Conservation (phyloP, 352 stramenopile species). For the Phytopythium delawarense region DNA sequence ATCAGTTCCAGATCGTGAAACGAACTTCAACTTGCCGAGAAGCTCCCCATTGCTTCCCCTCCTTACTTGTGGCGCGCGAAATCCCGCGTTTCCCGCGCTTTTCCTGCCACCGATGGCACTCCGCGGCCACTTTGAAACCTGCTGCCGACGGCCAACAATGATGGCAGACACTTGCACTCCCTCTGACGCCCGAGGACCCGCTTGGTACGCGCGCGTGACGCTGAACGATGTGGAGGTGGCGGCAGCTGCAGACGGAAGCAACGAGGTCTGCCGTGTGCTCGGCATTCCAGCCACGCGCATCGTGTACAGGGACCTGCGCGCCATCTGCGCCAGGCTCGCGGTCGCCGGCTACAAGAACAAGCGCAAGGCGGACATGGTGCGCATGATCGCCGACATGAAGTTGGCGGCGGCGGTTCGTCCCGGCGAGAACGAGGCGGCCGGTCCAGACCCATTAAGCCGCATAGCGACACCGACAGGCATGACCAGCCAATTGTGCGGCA, state of each 20-base stretch:
- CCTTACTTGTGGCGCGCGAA: neutral
- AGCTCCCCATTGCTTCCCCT: no score
- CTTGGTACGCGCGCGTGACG: neutral
- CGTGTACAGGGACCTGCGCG: slow-evolving; percentile 2
- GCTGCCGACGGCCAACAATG: neutral
- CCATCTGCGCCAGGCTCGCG: slow-evolving; percentile 2
- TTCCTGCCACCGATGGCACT: neutral
- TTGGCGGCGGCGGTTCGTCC: neutral
- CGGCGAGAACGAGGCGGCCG: neutral
- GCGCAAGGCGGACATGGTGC: slow-evolving; percentile 4
- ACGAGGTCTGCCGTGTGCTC: neutral
- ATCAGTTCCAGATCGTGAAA: neutral
- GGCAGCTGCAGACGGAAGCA: neutral
- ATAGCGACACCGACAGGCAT: neutral
- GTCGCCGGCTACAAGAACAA: slow-evolving; percentile 2
- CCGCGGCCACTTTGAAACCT: neutral
- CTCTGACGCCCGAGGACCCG: neutral
- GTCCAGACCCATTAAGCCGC: neutral
- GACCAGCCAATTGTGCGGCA: neutral
- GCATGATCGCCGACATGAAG: slow-evolving; percentile 4
- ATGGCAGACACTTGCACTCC: neutral
- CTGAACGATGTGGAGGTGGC: slow-evolving; percentile 2
- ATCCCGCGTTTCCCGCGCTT: neutral
- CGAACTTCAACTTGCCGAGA: neutral
- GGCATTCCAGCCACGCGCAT: neutral